phyloP scores from a whole-genome alignment of 2,329 filamentous ascomycete species.

The Monilinia vaccinii-corymbosi region DNA sequence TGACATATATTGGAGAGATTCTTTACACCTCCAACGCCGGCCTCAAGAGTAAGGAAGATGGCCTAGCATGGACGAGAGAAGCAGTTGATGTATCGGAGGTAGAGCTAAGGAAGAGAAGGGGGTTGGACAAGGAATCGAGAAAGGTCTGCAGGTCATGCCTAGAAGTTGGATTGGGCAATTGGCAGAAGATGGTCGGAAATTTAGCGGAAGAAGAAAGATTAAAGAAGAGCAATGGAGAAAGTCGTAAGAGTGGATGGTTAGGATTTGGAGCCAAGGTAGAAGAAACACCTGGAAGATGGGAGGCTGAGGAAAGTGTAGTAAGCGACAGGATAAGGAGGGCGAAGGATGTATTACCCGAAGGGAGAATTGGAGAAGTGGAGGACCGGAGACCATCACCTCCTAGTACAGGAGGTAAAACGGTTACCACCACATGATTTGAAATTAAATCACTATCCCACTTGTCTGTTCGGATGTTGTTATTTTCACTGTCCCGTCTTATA shows the following conservation, averaged over 20 bases:
- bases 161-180: conserved; percentile 67
- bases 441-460: neutral
- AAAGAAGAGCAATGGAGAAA: conserved; percentile 13
- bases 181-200: conserved; percentile 68
- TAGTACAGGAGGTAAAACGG: neutral
- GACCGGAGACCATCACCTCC: conserved; percentile 1
- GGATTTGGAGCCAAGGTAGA: conserved; percentile 22
- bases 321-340: conserved; percentile 25
- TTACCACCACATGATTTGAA: neutral
- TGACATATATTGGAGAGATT: conserved; percentile 90
- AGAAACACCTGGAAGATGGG: conserved; percentile 28
- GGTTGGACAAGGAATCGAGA: conserved; percentile 32
- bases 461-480: neutral
- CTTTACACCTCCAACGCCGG: conserved; percentile 55
- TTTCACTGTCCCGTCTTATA: neutral
- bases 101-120: conserved; percentile 40
- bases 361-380: conserved; percentile 1
- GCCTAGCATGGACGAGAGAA: conserved; percentile 82
- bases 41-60: conserved; percentile 48
- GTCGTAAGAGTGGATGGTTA: conserved; percentile 21
- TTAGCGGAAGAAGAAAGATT: conserved; percentile 37
- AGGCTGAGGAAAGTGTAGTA: conserved; percentile 29
- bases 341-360: conserved; percentile 12
- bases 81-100: conserved; percentile 74
- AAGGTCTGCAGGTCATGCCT: conserved; percentile 70